A percentile compares a stretch with the other conserved stretches of the same genome.
phyloP scores from a whole-genome alignment of 371 early-diverging fungal genomes.

The Zychaea mexicana region DNA sequence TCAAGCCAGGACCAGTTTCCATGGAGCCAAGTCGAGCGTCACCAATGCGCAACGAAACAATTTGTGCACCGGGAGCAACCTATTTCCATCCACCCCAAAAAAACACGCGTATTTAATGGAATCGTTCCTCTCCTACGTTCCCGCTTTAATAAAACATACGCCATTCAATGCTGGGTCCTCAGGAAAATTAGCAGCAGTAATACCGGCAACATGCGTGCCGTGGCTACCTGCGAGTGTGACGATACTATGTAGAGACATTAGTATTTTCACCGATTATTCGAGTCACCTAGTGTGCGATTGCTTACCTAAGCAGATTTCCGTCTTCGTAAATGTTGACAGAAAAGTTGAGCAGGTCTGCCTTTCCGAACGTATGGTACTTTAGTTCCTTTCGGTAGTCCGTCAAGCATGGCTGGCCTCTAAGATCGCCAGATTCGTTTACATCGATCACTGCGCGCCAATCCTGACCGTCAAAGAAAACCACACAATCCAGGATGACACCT shows the following conservation, averaged over 20 bases:
- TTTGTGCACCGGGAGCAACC: slow-evolving; percentile 90
- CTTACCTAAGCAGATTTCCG: slow-evolving; percentile 69
- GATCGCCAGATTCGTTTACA: slow-evolving; percentile 77
- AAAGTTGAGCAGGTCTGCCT: slow-evolving; percentile 82
- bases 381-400: slow-evolving; percentile 80
- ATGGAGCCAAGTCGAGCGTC: slow-evolving; percentile 83
- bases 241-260: slow-evolving; percentile 47
- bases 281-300: neutral
- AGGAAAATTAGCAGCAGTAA: slow-evolving; percentile 81
- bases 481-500: slow-evolving; percentile 82
- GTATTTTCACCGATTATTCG: too few relatives aligned
- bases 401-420: slow-evolving; percentile 66
- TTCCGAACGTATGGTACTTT: slow-evolving; percentile 75
- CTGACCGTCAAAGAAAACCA: slow-evolving; percentile 86
- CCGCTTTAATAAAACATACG: slow-evolving; percentile 42
- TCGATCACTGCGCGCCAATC: slow-evolving; percentile 90
- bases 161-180: slow-evolving; percentile 87
- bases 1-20: slow-evolving; percentile 89
- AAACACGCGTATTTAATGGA: neutral
- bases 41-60: slow-evolving; percentile 93
- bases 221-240: slow-evolving; percentile 86
- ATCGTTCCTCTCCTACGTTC: neutral
- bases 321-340: slow-evolving; percentile 92
- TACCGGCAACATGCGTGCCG: slow-evolving; percentile 95
- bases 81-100: slow-evolving; percentile 9